Evolutionary conservation across 768 basidiomycete species (phyloP).

Genomic region (Amanita phalloides): DNA sequence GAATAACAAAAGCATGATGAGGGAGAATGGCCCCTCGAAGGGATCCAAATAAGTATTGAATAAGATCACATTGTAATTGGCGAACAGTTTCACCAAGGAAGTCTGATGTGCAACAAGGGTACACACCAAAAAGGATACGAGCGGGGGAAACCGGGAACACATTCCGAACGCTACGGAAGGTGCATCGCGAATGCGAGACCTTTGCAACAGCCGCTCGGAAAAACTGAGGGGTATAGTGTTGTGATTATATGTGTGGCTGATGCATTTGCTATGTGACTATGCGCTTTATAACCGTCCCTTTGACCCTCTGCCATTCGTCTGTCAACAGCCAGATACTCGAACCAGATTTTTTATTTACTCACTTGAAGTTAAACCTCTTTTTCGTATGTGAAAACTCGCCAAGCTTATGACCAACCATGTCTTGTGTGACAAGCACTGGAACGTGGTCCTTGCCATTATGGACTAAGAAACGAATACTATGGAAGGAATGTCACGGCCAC

Average conservation of each 20-base stretch:
- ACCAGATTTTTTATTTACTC: constrained; percentile 21
- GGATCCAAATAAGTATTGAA: too few relatives aligned
- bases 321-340: neutral
- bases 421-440: constrained; percentile 82
- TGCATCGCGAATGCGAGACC: too few relatives aligned
- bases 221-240: too few relatives aligned
- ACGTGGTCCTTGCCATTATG: constrained; percentile 91
- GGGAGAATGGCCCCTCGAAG: too few relatives aligned
- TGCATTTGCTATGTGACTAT: neutral
- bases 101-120: too few relatives aligned
- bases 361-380: constrained; percentile 83
- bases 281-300: constrained; percentile 1
- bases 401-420: constrained; percentile 98
- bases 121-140: too few relatives aligned
- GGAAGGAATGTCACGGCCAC: neutral
- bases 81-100: too few relatives aligned
- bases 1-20: too few relatives aligned
- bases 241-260: neutral
- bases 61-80: too few relatives aligned
- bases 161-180: too few relatives aligned
- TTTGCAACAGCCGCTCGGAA: too few relatives aligned
- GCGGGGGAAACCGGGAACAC: too few relatives aligned
- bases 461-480: constrained; percentile 78
- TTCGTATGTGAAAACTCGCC: constrained; percentile 91
- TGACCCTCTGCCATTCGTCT: neutral